Conservation (phyloP, 768 basidiomycete genomes). For the Panaeolus cyanescens region DNA sequence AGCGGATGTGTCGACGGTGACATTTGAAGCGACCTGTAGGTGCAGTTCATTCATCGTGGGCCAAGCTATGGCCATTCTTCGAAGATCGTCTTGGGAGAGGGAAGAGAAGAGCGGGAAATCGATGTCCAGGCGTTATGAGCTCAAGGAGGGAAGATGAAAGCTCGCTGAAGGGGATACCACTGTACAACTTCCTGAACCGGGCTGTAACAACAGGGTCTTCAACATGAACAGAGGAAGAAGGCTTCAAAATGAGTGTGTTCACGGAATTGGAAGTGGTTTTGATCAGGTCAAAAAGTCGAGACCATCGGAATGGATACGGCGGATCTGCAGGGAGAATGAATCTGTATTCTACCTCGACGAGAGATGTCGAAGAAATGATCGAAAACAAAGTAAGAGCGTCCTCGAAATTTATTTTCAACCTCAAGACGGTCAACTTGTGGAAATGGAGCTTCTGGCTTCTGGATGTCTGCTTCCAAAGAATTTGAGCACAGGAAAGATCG, state of each 20-base stretch:
- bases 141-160: not conserved
- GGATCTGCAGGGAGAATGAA: not conserved
- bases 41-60: not conserved
- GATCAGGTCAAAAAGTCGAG: not conserved
- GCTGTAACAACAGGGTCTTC: no score
- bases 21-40: not conserved
- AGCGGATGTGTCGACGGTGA: not conserved
- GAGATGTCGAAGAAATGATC: not conserved
- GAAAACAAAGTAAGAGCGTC: not conserved
- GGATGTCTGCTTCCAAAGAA: not conserved
- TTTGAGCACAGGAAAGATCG: not conserved
- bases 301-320: not conserved
- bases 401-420: not conserved
- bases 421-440: not conserved
- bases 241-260: not conserved
- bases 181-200: not conserved
- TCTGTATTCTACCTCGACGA: not conserved
- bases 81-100: not conserved
- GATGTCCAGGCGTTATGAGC: not conserved
- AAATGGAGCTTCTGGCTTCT: not conserved
- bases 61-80: not conserved
- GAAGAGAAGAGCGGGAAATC: not conserved
- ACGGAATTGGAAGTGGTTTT: not conserved
- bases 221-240: not conserved
- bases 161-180: not conserved